Base-by-base conservation (phyloP, 2,329 filamentous ascomycete genomes). In the Neoscytalidium dimidiatum region DNA sequence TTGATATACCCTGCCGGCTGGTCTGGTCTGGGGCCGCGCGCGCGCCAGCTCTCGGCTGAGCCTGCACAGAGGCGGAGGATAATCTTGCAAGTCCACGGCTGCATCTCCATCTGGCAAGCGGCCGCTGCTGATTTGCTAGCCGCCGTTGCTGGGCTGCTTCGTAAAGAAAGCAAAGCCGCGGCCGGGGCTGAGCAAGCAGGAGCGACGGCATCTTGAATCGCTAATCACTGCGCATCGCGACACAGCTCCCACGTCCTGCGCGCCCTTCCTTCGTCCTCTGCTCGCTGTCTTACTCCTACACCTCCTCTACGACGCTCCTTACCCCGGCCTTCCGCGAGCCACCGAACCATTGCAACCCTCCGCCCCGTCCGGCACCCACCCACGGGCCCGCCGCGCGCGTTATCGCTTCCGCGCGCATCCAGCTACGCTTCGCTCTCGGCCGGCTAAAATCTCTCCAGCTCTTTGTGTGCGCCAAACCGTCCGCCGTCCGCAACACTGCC, bases 321-420 rank as follows among this genome's bases (percentile, higher is more conserved):
- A 7, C n/a, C 58, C 19, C 29, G 44, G 4, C 44, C 9, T 1
- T 8, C 4, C 29, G 23, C 38, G 29, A n/a, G 17, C 17, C 33
- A 38, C 23, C 26, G 35, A 43, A n/a, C n/a, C n/a, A n/a, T n/a
- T n/a, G n/a, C 61, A n/a, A 11, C 35, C 33, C 23, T 23, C 51
- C 13, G 49, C 49, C 7, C 4, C 28, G 48, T 23, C 26, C 28
- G 21, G 35, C 56, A n/a, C 43, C 46, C 62, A 26, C 46, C 49
- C 38, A 35, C 46, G 35, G 21, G 4, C 9, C 33, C 58, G 29
- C 61, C 8, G 56, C 56, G 26, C 44, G 52, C 60, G 60, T 53
- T 63, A 9, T 63, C 46, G 62, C 51, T 64, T 46, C 62, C 51
- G 62, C 62, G 28, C 51, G 26, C 21, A 48, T 64, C 49, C 41